phyloP scores from a whole-genome alignment of 129 eudicot species.

The Gnaphalium uliginosum region DNA sequence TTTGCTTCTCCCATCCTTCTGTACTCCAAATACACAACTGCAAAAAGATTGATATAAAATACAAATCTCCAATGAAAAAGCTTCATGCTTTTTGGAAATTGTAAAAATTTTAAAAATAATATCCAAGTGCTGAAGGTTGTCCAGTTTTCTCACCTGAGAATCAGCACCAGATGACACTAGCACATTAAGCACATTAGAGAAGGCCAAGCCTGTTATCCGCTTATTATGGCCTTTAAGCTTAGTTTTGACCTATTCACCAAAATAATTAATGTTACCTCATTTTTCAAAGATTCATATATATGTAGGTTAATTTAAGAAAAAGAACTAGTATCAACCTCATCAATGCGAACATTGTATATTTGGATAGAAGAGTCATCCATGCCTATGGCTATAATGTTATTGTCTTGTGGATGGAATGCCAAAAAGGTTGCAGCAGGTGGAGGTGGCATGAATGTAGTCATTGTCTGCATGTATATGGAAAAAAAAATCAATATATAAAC shows the following conservation, averaged over 20 bases:
- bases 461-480: slow-evolving; percentile 61
- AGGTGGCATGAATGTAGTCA: slow-evolving; percentile 93
- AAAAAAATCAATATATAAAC: neutral
- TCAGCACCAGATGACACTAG: slow-evolving; percentile 93
- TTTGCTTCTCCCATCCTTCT: slow-evolving; percentile 86
- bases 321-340: slow-evolving; percentile 52
- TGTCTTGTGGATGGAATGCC: slow-evolving; percentile 92
- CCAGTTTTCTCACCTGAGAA: slow-evolving; percentile 61
- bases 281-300: neutral
- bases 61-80: neutral
- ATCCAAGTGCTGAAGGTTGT: neutral
- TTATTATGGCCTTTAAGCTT: slow-evolving; percentile 89
- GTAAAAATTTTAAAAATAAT: neutral
- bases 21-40: slow-evolving; percentile 92
- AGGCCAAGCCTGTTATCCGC: slow-evolving; percentile 83
- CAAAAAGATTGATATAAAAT: slow-evolving; percentile 16
- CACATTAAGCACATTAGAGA: slow-evolving; percentile 75
- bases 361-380: slow-evolving; percentile 92
- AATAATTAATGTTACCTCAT: slow-evolving; percentile 3
- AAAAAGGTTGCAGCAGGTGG: slow-evolving; percentile 93
- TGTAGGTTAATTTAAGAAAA: neutral
- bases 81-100: neutral
- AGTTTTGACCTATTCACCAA: slow-evolving; percentile 61
- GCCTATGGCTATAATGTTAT: slow-evolving; percentile 86
- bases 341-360: slow-evolving; percentile 81